Base-by-base conservation (phyloP, 2,329 filamentous ascomycete genomes). In the Microascus cirrosus region DNA sequence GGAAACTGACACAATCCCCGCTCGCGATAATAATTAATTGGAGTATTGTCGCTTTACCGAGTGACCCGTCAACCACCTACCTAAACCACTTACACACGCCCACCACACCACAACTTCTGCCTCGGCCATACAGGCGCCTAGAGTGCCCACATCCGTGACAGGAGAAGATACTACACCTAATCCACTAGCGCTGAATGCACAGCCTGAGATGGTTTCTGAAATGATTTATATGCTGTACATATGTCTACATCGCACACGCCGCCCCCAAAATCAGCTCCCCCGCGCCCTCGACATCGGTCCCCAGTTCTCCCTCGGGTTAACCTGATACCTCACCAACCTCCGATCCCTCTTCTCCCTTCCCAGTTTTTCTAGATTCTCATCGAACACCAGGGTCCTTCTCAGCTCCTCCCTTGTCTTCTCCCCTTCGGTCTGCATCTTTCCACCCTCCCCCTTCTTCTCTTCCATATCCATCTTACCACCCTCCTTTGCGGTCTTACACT, bases 271-370 rank as follows among this genome's bases (percentile, higher is more conserved):
- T 50, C 45, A 50, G 45, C 10, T 24, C 45, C 74, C 75, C 62
- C 70, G 77, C 28, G 81, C 81, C 62, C 76, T 75, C 56, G 73
- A 76, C 83, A 95, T 84, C 1, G 94, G 94, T 0, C 94, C 94
- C 94, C 94, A 99, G 69, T 97, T 94, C 66, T 90, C 86, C 60
- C 87, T 78, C 53, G 94, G 94, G 68, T 97, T 97, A 60, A 86
- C 74, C 74, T 96, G 94, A 71, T 96, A 99, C 61, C 93, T 79
- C 57, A 95, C 84, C 53, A 95, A 77, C 62, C 85, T 87, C 68
- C 82, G 86, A 60, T 75, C 79, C 57, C 82, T 80, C 61, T 76
- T 80, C 60, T 90, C 85, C 63, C 78, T 85, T 0, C 92, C 93
- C 13, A 96, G 77, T 58, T 77, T 69, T 69, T 90, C 91, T 13